These are phyloP conservation scores for Pichia kluyveri DNA, from an alignment of 805 yeast genomes.

Conservation along the genomic window DNA sequence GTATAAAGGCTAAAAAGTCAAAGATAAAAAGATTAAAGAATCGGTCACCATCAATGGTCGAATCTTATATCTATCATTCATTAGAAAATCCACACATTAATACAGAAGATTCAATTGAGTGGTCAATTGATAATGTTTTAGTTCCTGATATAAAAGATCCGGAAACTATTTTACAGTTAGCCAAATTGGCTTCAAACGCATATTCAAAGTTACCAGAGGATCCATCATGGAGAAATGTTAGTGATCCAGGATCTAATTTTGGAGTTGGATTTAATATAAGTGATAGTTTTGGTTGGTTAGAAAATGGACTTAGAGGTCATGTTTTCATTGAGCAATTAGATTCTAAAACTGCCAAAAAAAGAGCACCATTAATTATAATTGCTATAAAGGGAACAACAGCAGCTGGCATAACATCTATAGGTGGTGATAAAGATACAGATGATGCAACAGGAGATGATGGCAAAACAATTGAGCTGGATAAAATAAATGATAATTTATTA, in stretches of 20 bases:
- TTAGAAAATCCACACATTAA: slow-evolving; percentile 26
- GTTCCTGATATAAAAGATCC: slow-evolving; percentile 74
- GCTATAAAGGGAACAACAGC: slow-evolving; percentile 91
- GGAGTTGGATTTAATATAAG: slow-evolving; percentile 36
- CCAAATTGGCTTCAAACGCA: slow-evolving; percentile 84
- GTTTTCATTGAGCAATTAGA: slow-evolving; percentile 49
- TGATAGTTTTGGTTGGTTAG: slow-evolving; percentile 80
- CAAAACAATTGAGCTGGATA: slow-evolving; percentile 76
- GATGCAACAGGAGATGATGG: slow-evolving; percentile 31
- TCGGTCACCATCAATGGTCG: slow-evolving; percentile 54
- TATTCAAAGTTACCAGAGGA: slow-evolving; percentile 68
- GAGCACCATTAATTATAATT: slow-evolving; percentile 45
- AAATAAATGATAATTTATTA: slow-evolving; percentile 75
- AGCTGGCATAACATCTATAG: slow-evolving; percentile 35
- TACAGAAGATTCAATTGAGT: slow-evolving; percentile 43
- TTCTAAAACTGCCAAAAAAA: slow-evolving; percentile 29
- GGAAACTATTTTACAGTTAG: slow-evolving; percentile 64
- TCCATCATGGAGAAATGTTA: slow-evolving; percentile 77
- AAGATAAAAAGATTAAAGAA: slow-evolving; percentile 30
- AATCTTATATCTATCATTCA: slow-evolving; percentile 55
- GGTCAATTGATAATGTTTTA: slow-evolving; percentile 45
- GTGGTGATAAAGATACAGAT: slow-evolving; percentile 28
- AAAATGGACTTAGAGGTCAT: slow-evolving; percentile 82
- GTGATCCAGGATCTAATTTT: slow-evolving; percentile 6
- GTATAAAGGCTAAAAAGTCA: slow-evolving; percentile 10